A percentile compares a stretch with the other conserved stretches of the same genome.
Evolutionary conservation across 495 filamentous ascomycete species (phyloP).

Genomic region (Daldinia loculata): DNA sequence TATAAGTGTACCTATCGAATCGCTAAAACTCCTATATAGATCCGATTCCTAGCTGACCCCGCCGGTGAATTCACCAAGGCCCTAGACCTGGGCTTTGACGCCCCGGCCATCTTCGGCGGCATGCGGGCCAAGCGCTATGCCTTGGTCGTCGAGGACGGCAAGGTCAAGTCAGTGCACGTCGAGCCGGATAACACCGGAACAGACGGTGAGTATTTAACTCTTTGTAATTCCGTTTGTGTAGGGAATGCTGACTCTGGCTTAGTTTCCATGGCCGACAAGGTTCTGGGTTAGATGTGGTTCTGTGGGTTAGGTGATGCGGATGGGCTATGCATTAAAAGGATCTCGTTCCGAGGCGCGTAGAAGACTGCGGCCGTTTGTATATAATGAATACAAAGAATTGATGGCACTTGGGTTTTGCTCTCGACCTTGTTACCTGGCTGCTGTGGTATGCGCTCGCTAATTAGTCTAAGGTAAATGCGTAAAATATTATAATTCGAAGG

Average conservation of each 20-base stretch:
- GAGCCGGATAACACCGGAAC: conserved; percentile 96
- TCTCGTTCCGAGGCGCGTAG: not conserved
- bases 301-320: not conserved
- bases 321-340: not conserved
- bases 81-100: conserved; percentile 86
- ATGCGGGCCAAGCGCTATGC: conserved; percentile 89
- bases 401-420: not conserved
- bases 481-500: not conserved
- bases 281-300: conserved; percentile 61
- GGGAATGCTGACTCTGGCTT: conserved; percentile 13
- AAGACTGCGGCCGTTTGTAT: not conserved
- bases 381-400: not conserved
- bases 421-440: not conserved
- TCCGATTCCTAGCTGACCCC: conserved; percentile 94
- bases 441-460: not conserved
- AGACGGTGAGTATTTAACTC: conserved; percentile 64
- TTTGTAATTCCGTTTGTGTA: not conserved
- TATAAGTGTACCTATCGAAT: not conserved
- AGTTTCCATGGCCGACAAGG: conserved; percentile 78
- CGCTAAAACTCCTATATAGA: conserved; percentile 38
- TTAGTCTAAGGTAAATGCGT: not conserved
- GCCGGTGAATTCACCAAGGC: conserved; percentile 82
- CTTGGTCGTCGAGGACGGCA: conserved; percentile 78
- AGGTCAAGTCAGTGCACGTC: conserved; percentile 76
- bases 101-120: conserved; percentile 82